phyloP scores from a whole-genome alignment of 1,284 basidiomycete species.

The Laetiporus sulphureus region DNA sequence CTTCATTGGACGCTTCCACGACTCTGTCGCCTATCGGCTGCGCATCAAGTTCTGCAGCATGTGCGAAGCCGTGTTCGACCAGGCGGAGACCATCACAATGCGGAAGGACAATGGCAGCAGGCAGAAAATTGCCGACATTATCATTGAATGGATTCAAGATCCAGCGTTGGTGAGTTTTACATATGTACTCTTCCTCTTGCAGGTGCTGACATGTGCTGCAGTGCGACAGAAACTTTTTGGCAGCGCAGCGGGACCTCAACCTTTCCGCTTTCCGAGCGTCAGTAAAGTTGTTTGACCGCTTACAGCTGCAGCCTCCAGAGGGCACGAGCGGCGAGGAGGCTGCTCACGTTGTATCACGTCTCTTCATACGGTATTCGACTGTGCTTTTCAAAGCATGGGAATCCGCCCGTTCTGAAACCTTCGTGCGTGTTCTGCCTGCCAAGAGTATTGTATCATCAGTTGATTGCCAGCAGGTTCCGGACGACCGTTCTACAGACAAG shows the following conservation, averaged over 20 bases:
- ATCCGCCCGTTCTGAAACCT: constrained; percentile 37
- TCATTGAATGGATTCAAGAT: constrained; percentile 72
- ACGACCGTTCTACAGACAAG: constrained; percentile 8
- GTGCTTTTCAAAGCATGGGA: constrained; percentile 61
- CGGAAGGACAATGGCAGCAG: constrained; percentile 62
- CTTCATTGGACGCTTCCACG: constrained; percentile 60
- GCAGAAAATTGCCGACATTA: constrained; percentile 67
- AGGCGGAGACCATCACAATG: constrained; percentile 53
- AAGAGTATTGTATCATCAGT: constrained; percentile 11
- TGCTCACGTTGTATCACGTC: constrained; percentile 62
- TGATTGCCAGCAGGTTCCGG: constrained; percentile 5
- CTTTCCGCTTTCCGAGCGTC: constrained; percentile 63
- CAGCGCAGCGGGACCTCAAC: constrained; percentile 59
- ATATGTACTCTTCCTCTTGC: neutral
- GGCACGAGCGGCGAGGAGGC: constrained; percentile 53
- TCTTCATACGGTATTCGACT: constrained; percentile 74
- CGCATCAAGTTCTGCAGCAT: constrained; percentile 75
- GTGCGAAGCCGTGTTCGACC: constrained; percentile 61
- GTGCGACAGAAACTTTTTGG: constrained; percentile 20
- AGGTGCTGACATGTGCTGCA: constrained; percentile 8
- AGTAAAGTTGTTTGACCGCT: constrained; percentile 70
- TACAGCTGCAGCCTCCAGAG: constrained; percentile 63
- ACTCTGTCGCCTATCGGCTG: constrained; percentile 50
- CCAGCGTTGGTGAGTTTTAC: constrained; percentile 35
- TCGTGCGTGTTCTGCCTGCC: constrained; percentile 25